These are phyloP conservation scores for Cinnamomum chago DNA, from an alignment of 164 flowering plant genomes.

Conservation along the genomic window DNA sequence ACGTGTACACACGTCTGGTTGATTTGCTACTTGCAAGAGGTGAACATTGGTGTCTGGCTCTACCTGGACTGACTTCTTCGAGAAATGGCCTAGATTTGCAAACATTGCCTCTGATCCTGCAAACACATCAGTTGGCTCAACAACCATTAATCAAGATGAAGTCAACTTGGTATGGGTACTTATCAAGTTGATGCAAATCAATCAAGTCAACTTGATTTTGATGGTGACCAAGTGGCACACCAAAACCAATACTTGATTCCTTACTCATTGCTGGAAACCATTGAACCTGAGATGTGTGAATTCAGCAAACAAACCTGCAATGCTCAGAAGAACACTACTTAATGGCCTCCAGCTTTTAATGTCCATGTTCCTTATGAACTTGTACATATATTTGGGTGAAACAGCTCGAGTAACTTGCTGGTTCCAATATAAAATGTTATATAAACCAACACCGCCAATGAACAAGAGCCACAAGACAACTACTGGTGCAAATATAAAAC, in stretches of 20 bases:
- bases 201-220: no score
- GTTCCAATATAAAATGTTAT: slow-evolving; percentile 77
- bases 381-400: slow-evolving; percentile 72
- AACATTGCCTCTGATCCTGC: slow-evolving; percentile 24
- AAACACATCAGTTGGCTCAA: slow-evolving; percentile 7
- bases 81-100: slow-evolving; percentile 79
- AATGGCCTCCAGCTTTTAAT: slow-evolving; percentile 77
- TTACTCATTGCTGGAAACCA: neutral
- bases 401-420: slow-evolving; percentile 61
- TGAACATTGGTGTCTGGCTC: neutral
- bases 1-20: neutral
- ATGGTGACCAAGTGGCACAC: no score
- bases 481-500: slow-evolving; percentile 74
- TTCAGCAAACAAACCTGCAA: slow-evolving; percentile 48
- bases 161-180: no score
- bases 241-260: no score
- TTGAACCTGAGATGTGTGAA: neutral
- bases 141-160: neutral
- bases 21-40: neutral
- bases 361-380: slow-evolving; percentile 61
- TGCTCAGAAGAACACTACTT: slow-evolving; percentile 78
- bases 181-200: no score
- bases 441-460: slow-evolving; percentile 71
- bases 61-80: slow-evolving; percentile 84
- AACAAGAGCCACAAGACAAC: slow-evolving; percentile 75